Evolutionary conservation across 1,139 yeast species (phyloP).

Genomic region (Meyerozyma sp.): DNA sequence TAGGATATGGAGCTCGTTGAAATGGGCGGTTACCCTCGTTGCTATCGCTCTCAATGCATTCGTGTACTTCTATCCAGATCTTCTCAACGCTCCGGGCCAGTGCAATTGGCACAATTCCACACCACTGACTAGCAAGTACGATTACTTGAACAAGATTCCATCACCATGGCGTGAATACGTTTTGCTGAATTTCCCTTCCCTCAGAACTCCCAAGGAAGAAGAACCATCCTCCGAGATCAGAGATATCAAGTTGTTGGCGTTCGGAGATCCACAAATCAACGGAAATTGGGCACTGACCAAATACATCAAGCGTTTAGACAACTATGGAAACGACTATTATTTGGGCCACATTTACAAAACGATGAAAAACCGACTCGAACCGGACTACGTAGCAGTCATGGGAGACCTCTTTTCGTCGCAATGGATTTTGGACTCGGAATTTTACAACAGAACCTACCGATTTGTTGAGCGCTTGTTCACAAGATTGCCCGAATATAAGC

Average conservation of each 20-base stretch:
- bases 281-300: conserved; percentile 74
- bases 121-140: conserved; percentile 11
- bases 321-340: conserved; percentile 82
- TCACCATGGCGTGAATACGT: conserved; percentile 10
- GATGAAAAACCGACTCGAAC: conserved; percentile 58
- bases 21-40: conserved; percentile 24
- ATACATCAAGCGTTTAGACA: conserved; percentile 73
- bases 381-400: conserved; percentile 81
- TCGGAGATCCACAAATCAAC: conserved; percentile 96
- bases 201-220: conserved; percentile 6
- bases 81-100: conserved; percentile 35
- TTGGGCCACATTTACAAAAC: conserved; percentile 74
- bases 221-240: conserved; percentile 14
- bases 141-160: conserved; percentile 17
- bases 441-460: conserved; percentile 69
- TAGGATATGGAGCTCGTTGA: conserved; percentile 5
- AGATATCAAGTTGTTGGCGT: conserved; percentile 65
- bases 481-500: conserved; percentile 44
- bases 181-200: conserved; percentile 26
- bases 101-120: conserved; percentile 54
- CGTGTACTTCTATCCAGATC: conserved; percentile 71
- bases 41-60: conserved; percentile 50
- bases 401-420: conserved; percentile 95
- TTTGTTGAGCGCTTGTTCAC: conserved; percentile 63
- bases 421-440: conserved; percentile 89